These are phyloP conservation scores for Kodamaea arcana DNA, from an alignment of 1,139 yeast genomes.

Conservation along the genomic window DNA sequence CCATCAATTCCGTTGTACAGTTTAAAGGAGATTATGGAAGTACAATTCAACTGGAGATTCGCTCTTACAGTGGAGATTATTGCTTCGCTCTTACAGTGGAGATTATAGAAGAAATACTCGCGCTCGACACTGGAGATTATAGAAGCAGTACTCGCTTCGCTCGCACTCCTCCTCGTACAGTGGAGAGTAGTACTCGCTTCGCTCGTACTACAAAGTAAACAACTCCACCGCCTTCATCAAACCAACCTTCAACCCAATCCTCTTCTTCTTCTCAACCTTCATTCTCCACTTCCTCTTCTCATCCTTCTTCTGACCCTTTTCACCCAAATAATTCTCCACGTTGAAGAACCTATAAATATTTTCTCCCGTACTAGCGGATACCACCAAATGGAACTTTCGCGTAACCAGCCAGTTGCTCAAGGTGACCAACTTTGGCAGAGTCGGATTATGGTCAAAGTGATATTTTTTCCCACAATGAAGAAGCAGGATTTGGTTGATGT, in stretches of 20 bases:
- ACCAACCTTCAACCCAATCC: neutral
- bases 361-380: conserved; percentile 3
- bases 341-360: conserved; percentile 14
- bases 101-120: too few species aligned
- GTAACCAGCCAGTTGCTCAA: conserved; percentile 6
- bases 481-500: conserved; percentile 13
- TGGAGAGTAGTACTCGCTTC: too few species aligned
- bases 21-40: too few species aligned
- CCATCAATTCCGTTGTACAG: too few species aligned
- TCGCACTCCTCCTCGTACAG: too few species aligned
- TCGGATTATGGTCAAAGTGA: conserved; percentile 7
- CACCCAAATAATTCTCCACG: conserved; percentile 11
- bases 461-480: conserved; percentile 12
- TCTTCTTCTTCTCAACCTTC: neutral
- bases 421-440: conserved; percentile 3
- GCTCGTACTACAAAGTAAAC: neutral
- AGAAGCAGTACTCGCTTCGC: too few species aligned
- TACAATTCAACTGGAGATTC: too few species aligned
- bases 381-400: conserved; percentile 10
- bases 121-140: too few species aligned
- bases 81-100: too few species aligned
- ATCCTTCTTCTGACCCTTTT: neutral
- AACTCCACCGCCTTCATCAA: neutral
- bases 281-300: conserved; percentile 2
- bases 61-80: too few species aligned